These are phyloP conservation scores for Chiua virens DNA, from an alignment of 768 basidiomycete genomes.

Conservation along the genomic window DNA sequence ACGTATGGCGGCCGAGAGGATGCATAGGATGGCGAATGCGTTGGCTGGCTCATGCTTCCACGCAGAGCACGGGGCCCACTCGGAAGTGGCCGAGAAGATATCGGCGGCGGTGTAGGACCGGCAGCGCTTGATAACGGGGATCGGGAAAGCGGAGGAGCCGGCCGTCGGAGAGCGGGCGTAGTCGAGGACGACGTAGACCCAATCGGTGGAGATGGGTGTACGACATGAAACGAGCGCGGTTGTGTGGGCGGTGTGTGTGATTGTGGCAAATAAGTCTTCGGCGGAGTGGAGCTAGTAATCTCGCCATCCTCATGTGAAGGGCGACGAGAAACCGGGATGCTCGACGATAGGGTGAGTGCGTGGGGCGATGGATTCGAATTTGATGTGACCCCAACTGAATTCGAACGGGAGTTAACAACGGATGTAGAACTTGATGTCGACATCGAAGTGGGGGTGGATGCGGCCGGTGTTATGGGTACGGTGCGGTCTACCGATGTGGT, in stretches of 20 bases:
- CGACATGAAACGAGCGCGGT: constrained; percentile 44
- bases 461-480: neutral
- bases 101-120: constrained; percentile 19
- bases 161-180: constrained; percentile 27
- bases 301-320: constrained; percentile 54
- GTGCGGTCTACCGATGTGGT: constrained; percentile 1
- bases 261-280: constrained; percentile 37
- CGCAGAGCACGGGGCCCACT: constrained; percentile 42
- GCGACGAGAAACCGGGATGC: constrained; percentile 22
- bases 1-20: constrained; percentile 20
- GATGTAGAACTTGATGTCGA: constrained; percentile 27
- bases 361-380: constrained; percentile 1
- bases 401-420: constrained; percentile 23
- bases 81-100: constrained; percentile 35
- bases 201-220: constrained; percentile 26
- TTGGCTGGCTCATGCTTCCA: constrained; percentile 24
- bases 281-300: constrained; percentile 41
- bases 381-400: constrained; percentile 19
- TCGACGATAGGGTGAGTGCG: constrained; percentile 5
- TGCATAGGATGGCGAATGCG: constrained; percentile 18
- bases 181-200: constrained; percentile 24
- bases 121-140: constrained; percentile 26
- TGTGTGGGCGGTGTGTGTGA: constrained; percentile 47
- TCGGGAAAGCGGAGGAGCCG: constrained; percentile 32
- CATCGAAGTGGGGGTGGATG: constrained; percentile 11